Percentiles rank a stretch among this genome's conserved stretches.
These are phyloP conservation scores for Debaryomyces singareniensis DNA, from an alignment of 1,139 yeast genomes.

Conservation along the genomic window DNA sequence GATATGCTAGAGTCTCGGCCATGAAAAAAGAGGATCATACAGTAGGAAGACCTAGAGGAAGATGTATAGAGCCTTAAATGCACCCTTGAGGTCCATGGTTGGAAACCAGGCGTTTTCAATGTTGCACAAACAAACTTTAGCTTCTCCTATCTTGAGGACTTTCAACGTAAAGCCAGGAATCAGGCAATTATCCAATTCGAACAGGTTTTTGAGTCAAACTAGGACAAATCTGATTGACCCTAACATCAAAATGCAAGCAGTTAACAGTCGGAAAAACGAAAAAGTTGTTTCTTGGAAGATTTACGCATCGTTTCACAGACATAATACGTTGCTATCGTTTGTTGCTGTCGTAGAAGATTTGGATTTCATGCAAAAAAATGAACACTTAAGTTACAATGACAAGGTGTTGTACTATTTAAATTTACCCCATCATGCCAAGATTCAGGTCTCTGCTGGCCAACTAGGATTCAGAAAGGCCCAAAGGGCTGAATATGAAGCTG, in stretches of 20 bases:
- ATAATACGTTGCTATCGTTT: conserved; percentile 76
- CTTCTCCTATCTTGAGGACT: too few relatives aligned
- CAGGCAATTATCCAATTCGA: too few relatives aligned
- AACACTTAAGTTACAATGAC: conserved; percentile 59
- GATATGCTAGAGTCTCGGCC: too few relatives aligned
- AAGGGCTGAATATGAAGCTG: conserved; percentile 90
- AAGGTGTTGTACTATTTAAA: conserved; percentile 72
- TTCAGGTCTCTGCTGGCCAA: conserved; percentile 65
- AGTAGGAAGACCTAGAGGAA: too few relatives aligned
- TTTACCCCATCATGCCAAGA: conserved; percentile 69
- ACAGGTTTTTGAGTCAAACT: not conserved
- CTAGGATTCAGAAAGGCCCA: conserved; percentile 73
- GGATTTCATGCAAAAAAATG: conserved; percentile 51
- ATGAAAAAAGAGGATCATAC: too few relatives aligned
- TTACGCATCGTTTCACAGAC: conserved; percentile 71
- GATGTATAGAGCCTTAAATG: too few relatives aligned
- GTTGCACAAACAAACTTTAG: too few relatives aligned
- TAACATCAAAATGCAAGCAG: conserved; percentile 4
- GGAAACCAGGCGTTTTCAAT: too few relatives aligned
- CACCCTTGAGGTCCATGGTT: too few relatives aligned
- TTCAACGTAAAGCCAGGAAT: too few relatives aligned
- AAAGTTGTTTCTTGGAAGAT: conserved; percentile 55
- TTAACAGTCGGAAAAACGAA: conserved; percentile 16
- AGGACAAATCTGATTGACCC: conserved; percentile 4
- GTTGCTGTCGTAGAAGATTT: conserved; percentile 66